Conservation (phyloP, 2,329 filamentous ascomycete genomes). For the Aureobasidium musti region DNA sequence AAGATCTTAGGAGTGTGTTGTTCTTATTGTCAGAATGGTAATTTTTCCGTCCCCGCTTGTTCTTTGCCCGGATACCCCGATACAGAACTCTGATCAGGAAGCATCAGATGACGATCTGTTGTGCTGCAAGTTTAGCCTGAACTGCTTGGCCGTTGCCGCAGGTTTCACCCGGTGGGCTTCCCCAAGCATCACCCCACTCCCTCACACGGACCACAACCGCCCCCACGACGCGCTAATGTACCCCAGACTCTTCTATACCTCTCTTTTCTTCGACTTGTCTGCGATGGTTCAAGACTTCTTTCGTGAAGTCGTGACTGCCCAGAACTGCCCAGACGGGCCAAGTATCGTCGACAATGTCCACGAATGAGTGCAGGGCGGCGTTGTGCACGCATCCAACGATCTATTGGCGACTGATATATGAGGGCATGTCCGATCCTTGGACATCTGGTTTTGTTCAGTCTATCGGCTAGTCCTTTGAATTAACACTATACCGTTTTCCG, state of each 20-base stretch:
- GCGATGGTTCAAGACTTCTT: neutral
- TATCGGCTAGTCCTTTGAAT: neutral
- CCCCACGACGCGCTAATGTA: slow-evolving; percentile 2
- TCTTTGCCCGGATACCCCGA: neutral
- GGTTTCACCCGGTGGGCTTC: neutral
- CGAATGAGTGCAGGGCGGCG: slow-evolving; percentile 9
- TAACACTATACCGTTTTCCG: neutral
- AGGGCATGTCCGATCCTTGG: neutral
- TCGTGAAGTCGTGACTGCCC: slow-evolving; percentile 1
- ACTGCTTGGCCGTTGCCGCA: neutral
- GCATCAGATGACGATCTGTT: neutral
- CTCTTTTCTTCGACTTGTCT: neutral
- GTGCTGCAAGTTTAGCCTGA: slow-evolving; percentile 17
- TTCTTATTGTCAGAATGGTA: neutral
- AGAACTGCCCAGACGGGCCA: slow-evolving; percentile 26
- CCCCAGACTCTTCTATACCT: neutral
- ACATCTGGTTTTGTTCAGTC: neutral
- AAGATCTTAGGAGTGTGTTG: neutral
- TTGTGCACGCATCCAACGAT: neutral
- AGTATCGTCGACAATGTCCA: slow-evolving; percentile 18
- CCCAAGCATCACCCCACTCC: slow-evolving; percentile 12
- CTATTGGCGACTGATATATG: slow-evolving; percentile 14
- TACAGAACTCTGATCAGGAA: neutral
- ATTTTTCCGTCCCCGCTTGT: slow-evolving; percentile 9
- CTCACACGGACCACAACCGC: neutral